Base-by-base conservation (phyloP, 2,329 filamentous ascomycete genomes). In the Cladosporium sp. region DNA sequence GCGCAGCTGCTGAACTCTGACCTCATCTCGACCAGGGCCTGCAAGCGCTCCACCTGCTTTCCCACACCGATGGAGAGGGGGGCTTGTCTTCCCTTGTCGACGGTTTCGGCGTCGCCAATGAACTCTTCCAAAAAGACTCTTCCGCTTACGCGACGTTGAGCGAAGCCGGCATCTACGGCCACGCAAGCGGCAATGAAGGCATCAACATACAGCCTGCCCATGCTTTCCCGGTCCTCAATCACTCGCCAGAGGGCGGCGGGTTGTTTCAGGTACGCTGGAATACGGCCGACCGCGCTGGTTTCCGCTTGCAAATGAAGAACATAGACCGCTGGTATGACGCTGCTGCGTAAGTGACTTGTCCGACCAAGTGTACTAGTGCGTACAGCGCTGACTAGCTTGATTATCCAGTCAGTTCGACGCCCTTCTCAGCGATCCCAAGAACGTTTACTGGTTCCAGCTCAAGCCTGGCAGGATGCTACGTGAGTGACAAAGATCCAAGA, bases 31-130 rank as follows among this genome's bases (percentile, higher is more conserved):
- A 4, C 24, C 24, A 90, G 2, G 91, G 93, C 9, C 81, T 99
- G 34, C 94, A 99, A 72, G 86, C 94, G 24, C 95, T 99, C 73
- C 94, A 99, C 70, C 79, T 97, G 47, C 82, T 97, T 25, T 94
- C 90, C 0, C 90, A 95, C 71, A 87, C 85, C 7, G 74, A 80
- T 2, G 82, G 84, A 20, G 71, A 72, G 3, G 94, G 93, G 9
- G 94, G 94, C 5, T 79, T 85, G 53, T 92, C 88, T 0, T 78
- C 95, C 0, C 84, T 99, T 1, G 88, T 96, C 0, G 94, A 99
- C 71, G 92, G 90, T 0, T 96, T 96, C 71, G 76, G 83, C 34
- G 90, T 86, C 1, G 91, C 91, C 0, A 63, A 71, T 1, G 74
- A 83, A 10, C 75, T 97, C 10, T 72, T 75, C 19, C 60, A 72